Evolutionary conservation across 2,329 filamentous ascomycete species (phyloP).

Genomic region (Juglanconis sp.): DNA sequence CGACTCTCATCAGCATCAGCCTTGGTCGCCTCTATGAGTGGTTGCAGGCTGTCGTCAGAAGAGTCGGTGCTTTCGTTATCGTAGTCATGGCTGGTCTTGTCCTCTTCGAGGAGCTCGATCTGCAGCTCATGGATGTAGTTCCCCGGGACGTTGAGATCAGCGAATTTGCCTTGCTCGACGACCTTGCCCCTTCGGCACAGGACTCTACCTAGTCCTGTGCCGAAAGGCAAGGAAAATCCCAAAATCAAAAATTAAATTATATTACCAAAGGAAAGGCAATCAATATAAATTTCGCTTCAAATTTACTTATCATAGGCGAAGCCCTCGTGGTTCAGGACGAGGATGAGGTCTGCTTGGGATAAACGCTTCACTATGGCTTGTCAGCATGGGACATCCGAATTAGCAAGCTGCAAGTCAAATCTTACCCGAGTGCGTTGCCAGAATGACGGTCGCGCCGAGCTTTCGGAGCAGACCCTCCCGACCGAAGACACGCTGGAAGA

Average conservation of each 20-base stretch:
- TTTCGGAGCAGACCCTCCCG: slow-evolving; percentile 25
- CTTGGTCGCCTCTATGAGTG: not conserved
- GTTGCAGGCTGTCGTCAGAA: too few species aligned
- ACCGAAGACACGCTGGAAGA: slow-evolving; percentile 31
- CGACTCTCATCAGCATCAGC: slow-evolving; percentile 11
- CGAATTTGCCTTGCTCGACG: slow-evolving; percentile 32
- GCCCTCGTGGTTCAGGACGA: slow-evolving; percentile 30
- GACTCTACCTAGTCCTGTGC: too few species aligned
- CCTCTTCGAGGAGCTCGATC: slow-evolving; percentile 7
- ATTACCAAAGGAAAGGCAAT: too few species aligned
- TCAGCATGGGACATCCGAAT: not conserved
- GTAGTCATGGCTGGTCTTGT: not conserved
- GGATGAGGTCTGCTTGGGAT: slow-evolving; percentile 33
- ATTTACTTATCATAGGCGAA: too few species aligned
- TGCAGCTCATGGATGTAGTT: slow-evolving; percentile 31
- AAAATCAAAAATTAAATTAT: too few species aligned
- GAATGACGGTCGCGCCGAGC: slow-evolving; percentile 32
- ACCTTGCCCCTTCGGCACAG: too few species aligned
- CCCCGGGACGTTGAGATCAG: slow-evolving; percentile 28
- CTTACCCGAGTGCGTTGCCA: slow-evolving; percentile 34
- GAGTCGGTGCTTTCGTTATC: not conserved
- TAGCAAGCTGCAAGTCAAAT: not conserved
- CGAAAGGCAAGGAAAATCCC: too few species aligned
- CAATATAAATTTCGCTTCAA: too few species aligned
- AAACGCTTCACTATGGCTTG: slow-evolving; percentile 19